phyloP scores from a whole-genome alignment of 805 yeast genomes.

The Saccharomycopsis microspora region DNA sequence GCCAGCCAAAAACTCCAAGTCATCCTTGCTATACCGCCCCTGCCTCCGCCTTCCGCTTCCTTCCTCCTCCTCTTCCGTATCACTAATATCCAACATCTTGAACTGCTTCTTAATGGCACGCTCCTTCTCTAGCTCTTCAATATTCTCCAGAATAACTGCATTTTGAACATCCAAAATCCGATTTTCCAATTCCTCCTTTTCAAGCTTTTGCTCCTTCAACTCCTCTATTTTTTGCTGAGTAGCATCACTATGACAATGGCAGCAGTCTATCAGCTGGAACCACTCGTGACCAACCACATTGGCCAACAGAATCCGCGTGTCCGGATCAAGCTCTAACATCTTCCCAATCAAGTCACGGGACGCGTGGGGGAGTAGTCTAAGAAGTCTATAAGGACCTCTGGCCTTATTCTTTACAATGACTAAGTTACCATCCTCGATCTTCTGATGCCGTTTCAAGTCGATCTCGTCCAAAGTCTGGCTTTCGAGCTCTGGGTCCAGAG shows the following conservation, averaged over 20 bases:
- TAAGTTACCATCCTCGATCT: slow-evolving; percentile 17
- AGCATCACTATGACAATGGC: slow-evolving; percentile 26
- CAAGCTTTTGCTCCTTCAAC: slow-evolving; percentile 1
- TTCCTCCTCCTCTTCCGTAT: slow-evolving; percentile 7
- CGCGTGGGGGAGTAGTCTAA: slow-evolving; percentile 76
- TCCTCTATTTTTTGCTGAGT: slow-evolving; percentile 3
- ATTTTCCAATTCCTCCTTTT: slow-evolving; percentile 13
- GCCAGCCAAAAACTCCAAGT: slow-evolving; percentile 13
- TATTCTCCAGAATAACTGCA: slow-evolving; percentile 12
- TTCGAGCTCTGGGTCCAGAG: slow-evolving; percentile 26
- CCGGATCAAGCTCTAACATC: slow-evolving; percentile 55
- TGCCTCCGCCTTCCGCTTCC: neutral
- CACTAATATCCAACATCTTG: slow-evolving; percentile 13
- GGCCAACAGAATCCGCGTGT: slow-evolving; percentile 42
- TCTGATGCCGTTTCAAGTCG: slow-evolving; percentile 16
- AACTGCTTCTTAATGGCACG: slow-evolving; percentile 13
- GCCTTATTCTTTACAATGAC: slow-evolving; percentile 28
- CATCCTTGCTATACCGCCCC: slow-evolving; percentile 9
- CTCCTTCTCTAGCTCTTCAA: slow-evolving; percentile 17
- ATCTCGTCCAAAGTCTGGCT: slow-evolving; percentile 1
- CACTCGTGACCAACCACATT: slow-evolving; percentile 49
- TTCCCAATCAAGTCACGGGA: slow-evolving; percentile 65
- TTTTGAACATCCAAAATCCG: slow-evolving; percentile 13
- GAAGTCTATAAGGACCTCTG: slow-evolving; percentile 69
- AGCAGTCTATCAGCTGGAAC: slow-evolving; percentile 42